Evolutionary conservation across 2,329 filamentous ascomycete species (phyloP).

Genomic region (Talaromyces marneffei): DNA sequence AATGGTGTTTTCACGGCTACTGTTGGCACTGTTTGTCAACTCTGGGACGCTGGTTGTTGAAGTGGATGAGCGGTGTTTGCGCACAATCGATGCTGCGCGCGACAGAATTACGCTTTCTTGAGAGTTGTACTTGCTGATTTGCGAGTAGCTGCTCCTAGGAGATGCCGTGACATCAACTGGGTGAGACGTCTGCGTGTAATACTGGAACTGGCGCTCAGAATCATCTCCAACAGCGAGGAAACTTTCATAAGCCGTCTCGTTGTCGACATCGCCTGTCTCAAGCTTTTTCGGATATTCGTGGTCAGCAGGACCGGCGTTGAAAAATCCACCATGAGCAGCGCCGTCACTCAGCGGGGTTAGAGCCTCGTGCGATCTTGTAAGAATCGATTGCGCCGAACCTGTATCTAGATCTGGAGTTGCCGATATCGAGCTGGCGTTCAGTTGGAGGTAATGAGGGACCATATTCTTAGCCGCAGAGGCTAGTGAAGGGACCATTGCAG

Average conservation of each 20-base stretch:
- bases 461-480: slow-evolving; percentile 13
- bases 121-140: slow-evolving; percentile 52
- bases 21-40: slow-evolving; percentile 36
- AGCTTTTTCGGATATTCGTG: slow-evolving; percentile 30
- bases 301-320: slow-evolving; percentile 17
- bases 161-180: slow-evolving; percentile 36
- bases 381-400: slow-evolving; percentile 27
- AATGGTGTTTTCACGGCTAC: slow-evolving; percentile 32
- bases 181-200: slow-evolving; percentile 39
- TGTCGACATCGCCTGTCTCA: slow-evolving; percentile 28
- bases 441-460: slow-evolving; percentile 13
- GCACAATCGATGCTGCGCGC: slow-evolving; percentile 42
- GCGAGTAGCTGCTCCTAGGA: slow-evolving; percentile 45
- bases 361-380: slow-evolving; percentile 22
- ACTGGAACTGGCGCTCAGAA: slow-evolving; percentile 44
- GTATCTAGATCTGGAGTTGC: slow-evolving; percentile 30
- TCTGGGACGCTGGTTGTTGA: slow-evolving; percentile 44
- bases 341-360: slow-evolving; percentile 28
- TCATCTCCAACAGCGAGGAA: slow-evolving; percentile 41
- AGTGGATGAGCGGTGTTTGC: slow-evolving; percentile 44
- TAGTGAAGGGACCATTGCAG: background rate
- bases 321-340: slow-evolving; percentile 23
- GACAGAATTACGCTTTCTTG: slow-evolving; percentile 53
- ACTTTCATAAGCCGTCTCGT: slow-evolving; percentile 35
- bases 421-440: slow-evolving; percentile 22